Percentiles rank a stretch among this genome's conserved stretches.
These are phyloP conservation scores for Aspergillus incahuasiensis DNA, from an alignment of 495 filamentous ascomycete genomes.

Conservation along the genomic window DNA sequence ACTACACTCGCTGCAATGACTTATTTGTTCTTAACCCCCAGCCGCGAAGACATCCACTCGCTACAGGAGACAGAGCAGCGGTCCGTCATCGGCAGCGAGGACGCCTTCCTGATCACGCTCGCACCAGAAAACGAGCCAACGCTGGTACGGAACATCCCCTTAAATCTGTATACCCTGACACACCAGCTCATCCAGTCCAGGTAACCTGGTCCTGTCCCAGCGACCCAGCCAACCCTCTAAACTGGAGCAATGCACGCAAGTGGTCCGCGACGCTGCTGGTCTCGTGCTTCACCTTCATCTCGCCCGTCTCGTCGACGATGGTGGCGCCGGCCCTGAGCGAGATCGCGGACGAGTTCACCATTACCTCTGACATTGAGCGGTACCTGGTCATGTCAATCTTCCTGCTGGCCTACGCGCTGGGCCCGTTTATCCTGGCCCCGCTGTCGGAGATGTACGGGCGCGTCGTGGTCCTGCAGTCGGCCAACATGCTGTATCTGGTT, in stretches of 20 bases:
- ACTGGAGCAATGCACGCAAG: slow-evolving; percentile 5
- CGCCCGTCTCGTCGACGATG: slow-evolving; percentile 12
- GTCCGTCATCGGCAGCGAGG: background rate
- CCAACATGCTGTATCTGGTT: slow-evolving; percentile 27
- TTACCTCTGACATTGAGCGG: background rate
- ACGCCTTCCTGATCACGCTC: background rate
- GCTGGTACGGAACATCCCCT: too few relatives aligned
- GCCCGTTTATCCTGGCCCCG: slow-evolving; percentile 10
- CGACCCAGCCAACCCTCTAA: slow-evolving; percentile 11
- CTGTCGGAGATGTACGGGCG: slow-evolving; percentile 15
- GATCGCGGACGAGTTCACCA: slow-evolving; percentile 2
- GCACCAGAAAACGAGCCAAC: background rate
- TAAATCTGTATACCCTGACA: too few relatives aligned
- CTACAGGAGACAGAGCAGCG: background rate
- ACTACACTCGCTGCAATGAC: background rate
- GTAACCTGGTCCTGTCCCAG: slow-evolving; percentile 7
- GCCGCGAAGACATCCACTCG: background rate
- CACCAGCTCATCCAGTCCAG: background rate
- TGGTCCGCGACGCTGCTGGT: slow-evolving; percentile 5
- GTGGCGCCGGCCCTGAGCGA: slow-evolving; percentile 4
- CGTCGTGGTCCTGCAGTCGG: slow-evolving; percentile 1
- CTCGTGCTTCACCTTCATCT: slow-evolving; percentile 13
- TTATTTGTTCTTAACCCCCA: background rate
- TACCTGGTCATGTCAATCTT: slow-evolving; percentile 12
- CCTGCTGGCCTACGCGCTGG: slow-evolving; percentile 13